Conservation (phyloP, 2,329 filamentous ascomycete species). For the Rosellinia necatrix region DNA sequence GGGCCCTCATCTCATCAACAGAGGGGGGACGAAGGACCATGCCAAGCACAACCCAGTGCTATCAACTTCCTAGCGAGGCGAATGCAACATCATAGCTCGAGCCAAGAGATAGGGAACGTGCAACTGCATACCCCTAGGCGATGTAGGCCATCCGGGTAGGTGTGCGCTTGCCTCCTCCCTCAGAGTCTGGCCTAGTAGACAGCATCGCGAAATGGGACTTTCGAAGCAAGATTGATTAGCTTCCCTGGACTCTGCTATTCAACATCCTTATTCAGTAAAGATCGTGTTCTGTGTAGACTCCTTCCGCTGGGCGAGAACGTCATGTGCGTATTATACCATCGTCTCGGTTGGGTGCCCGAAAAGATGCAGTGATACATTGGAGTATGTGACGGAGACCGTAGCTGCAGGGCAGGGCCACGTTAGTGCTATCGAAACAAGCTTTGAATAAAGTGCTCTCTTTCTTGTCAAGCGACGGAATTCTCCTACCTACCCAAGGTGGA, state of each 20-base stretch:
- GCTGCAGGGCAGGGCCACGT: constrained; percentile 3
- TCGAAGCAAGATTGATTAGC: not conserved
- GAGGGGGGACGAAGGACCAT: not conserved
- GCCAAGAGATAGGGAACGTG: not conserved
- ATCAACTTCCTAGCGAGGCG: not conserved
- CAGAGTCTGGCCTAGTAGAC: too few species aligned
- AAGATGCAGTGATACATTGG: not conserved
- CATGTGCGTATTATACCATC: constrained; percentile 12
- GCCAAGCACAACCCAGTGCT: not conserved
- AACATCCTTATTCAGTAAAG: constrained; percentile 10
- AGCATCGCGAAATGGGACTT: constrained; percentile 1
- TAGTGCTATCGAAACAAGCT: not conserved
- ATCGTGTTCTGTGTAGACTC: not conserved
- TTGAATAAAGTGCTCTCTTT: not conserved
- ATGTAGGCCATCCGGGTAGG: too few species aligned
- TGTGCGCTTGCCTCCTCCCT: too few species aligned
- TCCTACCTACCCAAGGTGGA: too few species aligned
- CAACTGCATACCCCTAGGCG: not conserved
- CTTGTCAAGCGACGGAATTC: too few species aligned
- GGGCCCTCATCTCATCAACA: not conserved
- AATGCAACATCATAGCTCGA: not conserved
- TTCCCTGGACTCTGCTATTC: not conserved
- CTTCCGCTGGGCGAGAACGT: not conserved
- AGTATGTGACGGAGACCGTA: not conserved
- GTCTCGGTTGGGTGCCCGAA: not conserved